Evolutionary conservation across 1,284 basidiomycete genomes (phyloP).

Genomic region (Stereum hirsutum): DNA sequence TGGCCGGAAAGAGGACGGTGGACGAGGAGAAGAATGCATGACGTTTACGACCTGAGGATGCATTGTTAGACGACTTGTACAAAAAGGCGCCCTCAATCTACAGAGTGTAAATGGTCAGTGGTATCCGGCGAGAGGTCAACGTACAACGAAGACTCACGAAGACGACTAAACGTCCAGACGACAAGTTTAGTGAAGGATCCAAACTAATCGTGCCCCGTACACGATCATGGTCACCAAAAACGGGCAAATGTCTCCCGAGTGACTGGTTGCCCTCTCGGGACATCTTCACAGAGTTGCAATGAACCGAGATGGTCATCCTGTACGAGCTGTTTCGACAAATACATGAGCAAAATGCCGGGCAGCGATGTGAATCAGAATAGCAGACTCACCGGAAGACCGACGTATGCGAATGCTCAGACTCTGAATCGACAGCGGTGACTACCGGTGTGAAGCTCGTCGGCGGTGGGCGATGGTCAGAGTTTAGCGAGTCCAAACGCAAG

Average conservation of each 20-base stretch:
- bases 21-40: slow-evolving; percentile 52
- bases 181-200: slow-evolving; percentile 35
- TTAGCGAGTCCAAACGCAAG: background rate
- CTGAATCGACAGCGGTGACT: too few relatives aligned
- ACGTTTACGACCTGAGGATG: slow-evolving; percentile 25
- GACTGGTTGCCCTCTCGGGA: slow-evolving; percentile 26
- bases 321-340: slow-evolving; percentile 29
- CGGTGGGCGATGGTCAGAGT: background rate
- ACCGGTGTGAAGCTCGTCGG: background rate
- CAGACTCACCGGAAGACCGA: slow-evolving; percentile 1
- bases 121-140: too few relatives aligned
- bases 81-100: slow-evolving; percentile 49
- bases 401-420: background rate
- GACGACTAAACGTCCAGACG: slow-evolving; percentile 45
- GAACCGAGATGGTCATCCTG: slow-evolving; percentile 48
- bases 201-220: slow-evolving; percentile 51
- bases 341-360: background rate
- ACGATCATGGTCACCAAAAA: slow-evolving; percentile 50
- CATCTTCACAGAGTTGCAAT: slow-evolving; percentile 48
- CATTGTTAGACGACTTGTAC: slow-evolving; percentile 29
- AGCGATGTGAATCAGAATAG: background rate
- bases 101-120: slow-evolving; percentile 16
- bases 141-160: slow-evolving; percentile 31
- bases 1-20: slow-evolving; percentile 31
- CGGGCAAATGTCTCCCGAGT: slow-evolving; percentile 34